Conservation (phyloP, 2,329 filamentous ascomycete species). For the Gliomastix tumulicola region DNA sequence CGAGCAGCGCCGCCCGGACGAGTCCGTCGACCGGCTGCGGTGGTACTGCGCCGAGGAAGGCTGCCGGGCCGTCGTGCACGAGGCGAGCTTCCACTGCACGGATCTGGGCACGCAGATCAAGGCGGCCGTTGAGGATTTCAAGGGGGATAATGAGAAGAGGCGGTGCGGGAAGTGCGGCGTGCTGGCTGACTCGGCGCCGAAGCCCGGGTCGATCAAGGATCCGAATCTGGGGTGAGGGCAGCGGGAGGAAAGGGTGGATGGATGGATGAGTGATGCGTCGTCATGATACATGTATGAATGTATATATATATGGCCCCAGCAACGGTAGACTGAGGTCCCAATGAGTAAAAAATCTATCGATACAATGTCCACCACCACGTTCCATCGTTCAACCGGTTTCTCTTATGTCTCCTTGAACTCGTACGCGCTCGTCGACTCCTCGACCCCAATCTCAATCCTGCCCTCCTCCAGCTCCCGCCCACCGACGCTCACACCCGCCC, state of each 20-base stretch:
- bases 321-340: no score
- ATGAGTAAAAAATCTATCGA: no score
- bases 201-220: conserved; percentile 49
- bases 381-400: no score
- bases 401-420: conserved; percentile 64
- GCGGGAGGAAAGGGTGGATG: no score
- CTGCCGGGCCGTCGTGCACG: conserved; percentile 70
- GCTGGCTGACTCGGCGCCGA: conserved; percentile 65
- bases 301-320: neutral
- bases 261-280: no score
- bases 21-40: conserved; percentile 68
- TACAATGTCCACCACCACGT: no score
- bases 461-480: conserved; percentile 83
- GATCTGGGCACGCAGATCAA: conserved; percentile 95
- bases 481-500: conserved; percentile 69
- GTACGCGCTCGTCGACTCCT: conserved; percentile 72
- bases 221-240: conserved; percentile 44
- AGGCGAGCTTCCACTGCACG: conserved; percentile 80
- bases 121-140: conserved; percentile 78
- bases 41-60: conserved; percentile 69
- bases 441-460: conserved; percentile 74
- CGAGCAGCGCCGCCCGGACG: conserved; percentile 71
- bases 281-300: no score
- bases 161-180: conserved; percentile 72
- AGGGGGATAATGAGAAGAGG: conserved; percentile 56